Conservation (phyloP, 495 filamentous ascomycete species). For the Penicillium bovifimosum region DNA sequence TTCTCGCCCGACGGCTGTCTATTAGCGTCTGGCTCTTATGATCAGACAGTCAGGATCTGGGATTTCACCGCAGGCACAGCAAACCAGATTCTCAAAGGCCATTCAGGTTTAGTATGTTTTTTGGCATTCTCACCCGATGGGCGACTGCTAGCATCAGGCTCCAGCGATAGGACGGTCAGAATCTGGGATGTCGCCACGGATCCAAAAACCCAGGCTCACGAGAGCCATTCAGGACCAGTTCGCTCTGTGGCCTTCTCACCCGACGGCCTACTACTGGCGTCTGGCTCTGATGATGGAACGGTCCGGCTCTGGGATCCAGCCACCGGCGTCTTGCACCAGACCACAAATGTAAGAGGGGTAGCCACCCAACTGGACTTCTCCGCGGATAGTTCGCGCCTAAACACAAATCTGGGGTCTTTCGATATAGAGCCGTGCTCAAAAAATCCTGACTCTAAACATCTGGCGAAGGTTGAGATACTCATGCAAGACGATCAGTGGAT, state of each 20-base stretch:
- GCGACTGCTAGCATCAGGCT: too few relatives aligned
- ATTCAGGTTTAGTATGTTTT: too few relatives aligned
- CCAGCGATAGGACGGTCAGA: background rate
- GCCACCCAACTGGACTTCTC: background rate
- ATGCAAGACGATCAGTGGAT: background rate
- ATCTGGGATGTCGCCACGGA: background rate
- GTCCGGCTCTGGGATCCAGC: slow-evolving; percentile 7
- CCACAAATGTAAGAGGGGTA: too few relatives aligned
- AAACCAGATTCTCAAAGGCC: too few relatives aligned
- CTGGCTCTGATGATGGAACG: background rate
- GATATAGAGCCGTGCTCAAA: background rate
- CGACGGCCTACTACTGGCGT: background rate
- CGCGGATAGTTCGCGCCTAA: background rate
- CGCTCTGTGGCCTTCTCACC: background rate
- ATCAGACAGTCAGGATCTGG: background rate
- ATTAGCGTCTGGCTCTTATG: slow-evolving; percentile 9
- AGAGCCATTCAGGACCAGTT: background rate
- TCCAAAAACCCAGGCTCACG: background rate
- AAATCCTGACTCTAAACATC: too few relatives aligned
- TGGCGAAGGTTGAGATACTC: too few relatives aligned
- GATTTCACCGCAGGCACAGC: too few relatives aligned
- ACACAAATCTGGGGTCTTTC: background rate
- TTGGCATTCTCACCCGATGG: too few relatives aligned
- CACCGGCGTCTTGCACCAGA: background rate
- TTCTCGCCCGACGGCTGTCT: slow-evolving; percentile 18